phyloP scores from a whole-genome alignment of 495 filamentous ascomycete genomes.

The Monascus purpureus region DNA sequence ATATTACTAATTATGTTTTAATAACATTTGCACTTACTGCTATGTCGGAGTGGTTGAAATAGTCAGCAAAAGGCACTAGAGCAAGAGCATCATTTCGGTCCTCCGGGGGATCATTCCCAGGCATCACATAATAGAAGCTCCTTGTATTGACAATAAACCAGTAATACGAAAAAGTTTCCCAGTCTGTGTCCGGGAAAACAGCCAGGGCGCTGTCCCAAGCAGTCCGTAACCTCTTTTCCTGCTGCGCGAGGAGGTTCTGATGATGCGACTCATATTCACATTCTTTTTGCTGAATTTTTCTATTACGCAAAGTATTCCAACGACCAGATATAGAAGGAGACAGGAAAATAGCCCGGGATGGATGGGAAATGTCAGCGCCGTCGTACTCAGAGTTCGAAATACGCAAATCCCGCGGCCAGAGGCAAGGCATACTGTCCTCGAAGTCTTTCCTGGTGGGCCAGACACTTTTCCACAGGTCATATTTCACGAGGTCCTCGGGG shows the following conservation, averaged over 20 bases:
- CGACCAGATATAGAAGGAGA: slow-evolving; percentile 28
- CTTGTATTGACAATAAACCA: slow-evolving; percentile 80
- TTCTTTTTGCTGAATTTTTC: slow-evolving; percentile 1
- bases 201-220: slow-evolving; percentile 44
- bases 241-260: slow-evolving; percentile 43
- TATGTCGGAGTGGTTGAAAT: slow-evolving; percentile 66
- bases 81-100: slow-evolving; percentile 60
- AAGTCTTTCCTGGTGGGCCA: slow-evolving; percentile 52
- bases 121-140: slow-evolving; percentile 59
- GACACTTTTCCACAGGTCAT: slow-evolving; percentile 49
- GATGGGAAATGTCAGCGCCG: not conserved
- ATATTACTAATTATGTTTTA: too few relatives aligned
- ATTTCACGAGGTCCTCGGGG: slow-evolving; percentile 16
- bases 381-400: slow-evolving; percentile 6
- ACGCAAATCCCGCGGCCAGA: slow-evolving; percentile 40
- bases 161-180: slow-evolving; percentile 46
- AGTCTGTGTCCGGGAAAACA: slow-evolving; percentile 38
- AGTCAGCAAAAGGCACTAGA: slow-evolving; percentile 72
- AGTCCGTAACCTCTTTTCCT: slow-evolving; percentile 44
- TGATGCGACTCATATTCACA: slow-evolving; percentile 22
- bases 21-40: too few relatives aligned
- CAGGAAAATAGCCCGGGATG: slow-evolving; percentile 10
- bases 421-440: slow-evolving; percentile 47
- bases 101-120: slow-evolving; percentile 33
- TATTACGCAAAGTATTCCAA: slow-evolving; percentile 20